Evolutionary conservation across 176 grass and related monocot genomes (phyloP).

Genomic region (Oryza glumipatula): DNA sequence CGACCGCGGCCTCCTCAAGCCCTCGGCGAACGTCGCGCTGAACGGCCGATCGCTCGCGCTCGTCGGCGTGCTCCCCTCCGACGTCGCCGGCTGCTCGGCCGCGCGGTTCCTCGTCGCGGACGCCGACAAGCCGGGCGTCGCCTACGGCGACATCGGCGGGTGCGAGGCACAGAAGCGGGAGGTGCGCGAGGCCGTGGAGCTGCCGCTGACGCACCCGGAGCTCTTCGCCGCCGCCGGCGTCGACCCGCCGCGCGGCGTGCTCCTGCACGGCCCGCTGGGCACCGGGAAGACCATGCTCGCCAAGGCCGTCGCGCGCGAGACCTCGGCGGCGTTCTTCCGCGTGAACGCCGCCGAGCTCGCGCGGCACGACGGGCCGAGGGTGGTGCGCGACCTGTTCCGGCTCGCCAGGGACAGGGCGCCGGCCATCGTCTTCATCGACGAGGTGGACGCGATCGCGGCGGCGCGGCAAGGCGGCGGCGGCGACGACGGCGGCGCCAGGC

Average conservation of each 20-base stretch:
- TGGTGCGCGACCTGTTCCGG: conserved; percentile 54
- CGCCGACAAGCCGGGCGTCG: conserved; percentile 31
- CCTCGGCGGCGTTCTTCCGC: conserved; percentile 48
- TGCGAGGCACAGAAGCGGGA: conserved; percentile 50
- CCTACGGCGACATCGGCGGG: conserved; percentile 51
- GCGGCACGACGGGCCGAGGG: not conserved
- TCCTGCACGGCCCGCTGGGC: conserved; percentile 40
- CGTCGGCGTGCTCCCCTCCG: not conserved
- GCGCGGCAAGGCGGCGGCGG: not conserved
- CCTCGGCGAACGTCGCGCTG: not conserved
- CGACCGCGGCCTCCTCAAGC: conserved; percentile 20
- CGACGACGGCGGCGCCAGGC: not conserved
- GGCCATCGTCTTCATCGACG: conserved; percentile 51
- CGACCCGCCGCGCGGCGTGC: conserved; percentile 49
- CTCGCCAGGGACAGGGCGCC: conserved; percentile 37
- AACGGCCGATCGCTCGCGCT: not conserved
- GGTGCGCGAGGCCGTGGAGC: conserved; percentile 49
- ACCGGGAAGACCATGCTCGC: conserved; percentile 55
- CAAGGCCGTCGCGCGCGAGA: conserved; percentile 45
- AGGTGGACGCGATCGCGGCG: conserved; percentile 49
- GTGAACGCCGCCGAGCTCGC: conserved; percentile 37
- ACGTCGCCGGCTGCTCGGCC: no score
- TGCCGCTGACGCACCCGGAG: conserved; percentile 51
- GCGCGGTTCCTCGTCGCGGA: not conserved
- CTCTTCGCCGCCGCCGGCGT: conserved; percentile 42